Evolutionary conservation across 1,284 basidiomycete genomes (phyloP), one percentile per base, ranked within the genome.

Genomic region (Hemileia vastatrix): DNA sequence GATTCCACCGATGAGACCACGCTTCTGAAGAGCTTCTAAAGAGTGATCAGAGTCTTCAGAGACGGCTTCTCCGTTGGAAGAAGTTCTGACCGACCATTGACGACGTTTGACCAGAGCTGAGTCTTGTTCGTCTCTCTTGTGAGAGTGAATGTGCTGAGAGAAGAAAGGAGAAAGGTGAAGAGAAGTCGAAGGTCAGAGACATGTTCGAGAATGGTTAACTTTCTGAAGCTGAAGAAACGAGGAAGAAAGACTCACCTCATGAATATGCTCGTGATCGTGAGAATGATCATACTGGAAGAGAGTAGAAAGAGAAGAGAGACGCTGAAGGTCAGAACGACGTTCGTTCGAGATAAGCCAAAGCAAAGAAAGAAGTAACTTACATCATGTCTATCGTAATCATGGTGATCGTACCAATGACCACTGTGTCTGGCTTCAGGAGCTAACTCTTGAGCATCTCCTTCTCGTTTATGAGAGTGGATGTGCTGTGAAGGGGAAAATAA

Each of bases 1-100:
- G 15, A 55, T 11, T 44, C 49, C 59, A 13, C 62, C 62, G 33
- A 65, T 23, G 8, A 65, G 59, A 13, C 64, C 64, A 24, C 64
- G 61, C 43, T 65, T 55, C 15, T 32, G 36, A 13, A 24, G 49
- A 15, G 36, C 36, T 40, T 40, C 36, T 9, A 40, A 40, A 40
- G 36, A 40, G 36, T 40, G 36, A 9, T 40, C 36, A 15, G 36
- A 40, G 15, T 40, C 36, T 15, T 40, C 36, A 40, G 36, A 11
- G 36, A 15, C 36, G 36, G 36, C 36, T 40, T 40, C 36, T 40
- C 36, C 36, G 36, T 9, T 40, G 36, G 8, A 11, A 40, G 36
- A 40, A 15, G 36, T 15, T 40, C 36, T 40, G 15, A 40, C 36
- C 8, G 36, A 40, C 36, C 36, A 40, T 40, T 40, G 36, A 40